Percentiles rank a stretch among this genome's conserved stretches.
Conservation (phyloP, 148 eudicot species). For the Oxyria digyna region DNA sequence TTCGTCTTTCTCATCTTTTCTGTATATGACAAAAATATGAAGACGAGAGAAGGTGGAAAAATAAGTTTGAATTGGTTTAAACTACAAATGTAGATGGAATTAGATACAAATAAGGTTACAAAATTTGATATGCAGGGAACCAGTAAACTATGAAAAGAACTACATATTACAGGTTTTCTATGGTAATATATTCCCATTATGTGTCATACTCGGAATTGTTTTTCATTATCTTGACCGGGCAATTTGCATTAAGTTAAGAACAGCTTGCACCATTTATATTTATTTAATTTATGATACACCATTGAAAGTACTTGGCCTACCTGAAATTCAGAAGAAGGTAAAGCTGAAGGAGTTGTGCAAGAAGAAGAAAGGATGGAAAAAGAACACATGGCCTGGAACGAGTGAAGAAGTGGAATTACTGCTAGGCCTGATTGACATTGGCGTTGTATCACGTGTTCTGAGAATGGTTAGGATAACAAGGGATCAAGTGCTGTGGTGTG, state of each 20-base stretch:
- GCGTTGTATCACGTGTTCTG: conserved; percentile 52
- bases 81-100: background rate
- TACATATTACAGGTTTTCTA: background rate
- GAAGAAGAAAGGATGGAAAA: conserved; percentile 61
- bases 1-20: background rate
- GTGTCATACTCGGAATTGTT: background rate
- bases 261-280: background rate
- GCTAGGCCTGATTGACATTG: conserved; percentile 57
- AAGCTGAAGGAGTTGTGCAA: conserved; percentile 75
- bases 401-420: conserved; percentile 60
- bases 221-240: background rate
- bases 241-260: background rate
- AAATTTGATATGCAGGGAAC: background rate
- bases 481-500: conserved; percentile 89
- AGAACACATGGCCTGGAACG: conserved; percentile 66
- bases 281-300: background rate
- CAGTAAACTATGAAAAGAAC: background rate
- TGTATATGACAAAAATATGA: background rate
- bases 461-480: conserved; percentile 56
- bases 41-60: background rate
- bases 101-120: background rate
- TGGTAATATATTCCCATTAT: background rate
- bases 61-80: background rate
- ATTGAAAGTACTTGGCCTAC: background rate
- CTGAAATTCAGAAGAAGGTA: conserved; percentile 50